A percentile compares a stretch with the other conserved stretches of the same genome.
These are phyloP conservation scores for Blastobotrys capitulatus DNA, from an alignment of 1,139 yeast species.

Conservation along the genomic window DNA sequence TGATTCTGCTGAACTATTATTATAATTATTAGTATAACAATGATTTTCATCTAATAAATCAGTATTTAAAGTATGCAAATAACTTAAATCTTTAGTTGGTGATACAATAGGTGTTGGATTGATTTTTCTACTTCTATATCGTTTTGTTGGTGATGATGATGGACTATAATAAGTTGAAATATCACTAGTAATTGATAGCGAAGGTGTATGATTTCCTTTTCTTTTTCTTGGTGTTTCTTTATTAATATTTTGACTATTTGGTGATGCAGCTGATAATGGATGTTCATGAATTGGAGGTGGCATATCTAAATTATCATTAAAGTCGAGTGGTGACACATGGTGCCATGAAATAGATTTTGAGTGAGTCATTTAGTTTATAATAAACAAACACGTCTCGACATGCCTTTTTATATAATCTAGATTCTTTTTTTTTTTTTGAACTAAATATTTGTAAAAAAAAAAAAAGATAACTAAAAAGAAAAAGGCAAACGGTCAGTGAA, in stretches of 20 bases:
- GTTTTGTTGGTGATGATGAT: conserved; percentile 7
- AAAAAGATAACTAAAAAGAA: not conserved
- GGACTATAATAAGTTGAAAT: conserved; percentile 9
- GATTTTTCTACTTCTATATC: conserved; percentile 2
- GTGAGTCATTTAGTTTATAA: conserved; percentile 11
- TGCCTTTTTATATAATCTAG: not conserved
- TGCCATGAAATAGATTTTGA: conserved; percentile 18
- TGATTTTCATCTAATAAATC: not conserved
- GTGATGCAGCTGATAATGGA: not conserved
- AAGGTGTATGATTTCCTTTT: conserved; percentile 4
- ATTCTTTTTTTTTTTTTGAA: too few species aligned
- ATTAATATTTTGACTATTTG: not conserved
- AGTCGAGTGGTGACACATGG: conserved; percentile 6
- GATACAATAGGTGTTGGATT: conserved; percentile 10
- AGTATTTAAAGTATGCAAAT: not conserved
- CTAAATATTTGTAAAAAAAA: not conserved
- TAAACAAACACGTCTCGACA: conserved; percentile 1
- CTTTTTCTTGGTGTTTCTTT: not conserved
- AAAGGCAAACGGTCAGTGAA: not conserved
- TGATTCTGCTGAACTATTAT: not conserved
- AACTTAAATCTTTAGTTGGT: conserved; percentile 6
- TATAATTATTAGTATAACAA: not conserved
- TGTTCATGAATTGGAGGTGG: not conserved
- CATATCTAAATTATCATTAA: not conserved
- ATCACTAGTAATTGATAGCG: conserved; percentile 6